Evolutionary conservation across 768 basidiomycete species (phyloP).

Genomic region (Termitomyces sp.): DNA sequence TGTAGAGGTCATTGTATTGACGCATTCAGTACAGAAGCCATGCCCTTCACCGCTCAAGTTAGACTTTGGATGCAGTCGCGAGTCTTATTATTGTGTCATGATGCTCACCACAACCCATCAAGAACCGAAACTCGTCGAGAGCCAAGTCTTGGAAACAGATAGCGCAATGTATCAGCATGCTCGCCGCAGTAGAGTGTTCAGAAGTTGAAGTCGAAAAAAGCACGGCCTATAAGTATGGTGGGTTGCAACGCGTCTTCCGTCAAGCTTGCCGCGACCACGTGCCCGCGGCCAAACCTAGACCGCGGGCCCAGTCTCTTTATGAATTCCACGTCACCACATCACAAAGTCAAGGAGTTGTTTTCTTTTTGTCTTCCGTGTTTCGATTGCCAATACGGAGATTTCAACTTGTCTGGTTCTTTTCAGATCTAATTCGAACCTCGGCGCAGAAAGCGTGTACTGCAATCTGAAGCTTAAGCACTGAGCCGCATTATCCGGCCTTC

Average conservation of each 20-base stretch:
- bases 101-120: conserved; percentile 9
- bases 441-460: too few species aligned
- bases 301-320: too few species aligned
- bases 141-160: conserved; percentile 8
- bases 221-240: neutral
- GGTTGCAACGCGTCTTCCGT: neutral
- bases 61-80: neutral
- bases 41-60: conserved; percentile 5
- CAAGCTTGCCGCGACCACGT: neutral
- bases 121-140: conserved; percentile 10
- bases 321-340: neutral
- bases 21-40: conserved; percentile 11
- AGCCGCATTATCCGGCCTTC: too few species aligned
- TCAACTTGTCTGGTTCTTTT: too few species aligned
- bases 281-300: neutral
- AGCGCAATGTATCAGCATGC: conserved; percentile 1
- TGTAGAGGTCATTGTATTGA: neutral
- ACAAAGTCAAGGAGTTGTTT: neutral
- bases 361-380: too few species aligned
- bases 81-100: neutral
- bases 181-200: neutral
- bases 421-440: too few species aligned
- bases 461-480: too few species aligned
- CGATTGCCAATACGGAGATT: too few species aligned
- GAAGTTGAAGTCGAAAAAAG: neutral